Evolutionary conservation across 208 protist genomes (phyloP), one percentile per base, ranked within the genome.

Genomic region (Crithidia sp.): DNA sequence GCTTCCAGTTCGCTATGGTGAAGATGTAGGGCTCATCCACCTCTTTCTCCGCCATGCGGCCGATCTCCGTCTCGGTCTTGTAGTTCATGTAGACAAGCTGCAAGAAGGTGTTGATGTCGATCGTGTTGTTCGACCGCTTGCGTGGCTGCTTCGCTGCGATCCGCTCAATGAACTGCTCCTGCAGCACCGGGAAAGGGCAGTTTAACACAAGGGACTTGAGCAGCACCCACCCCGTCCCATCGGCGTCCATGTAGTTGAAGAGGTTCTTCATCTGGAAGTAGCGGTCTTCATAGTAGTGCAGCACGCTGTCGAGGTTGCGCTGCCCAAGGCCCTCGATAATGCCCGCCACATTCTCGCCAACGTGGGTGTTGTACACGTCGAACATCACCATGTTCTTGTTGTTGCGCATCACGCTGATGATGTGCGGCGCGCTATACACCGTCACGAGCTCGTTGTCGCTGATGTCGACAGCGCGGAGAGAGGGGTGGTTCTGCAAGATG

Each of bases 21-120:
- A 92, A 89, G 14, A 85, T 40, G 71, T 95, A 95, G 16, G 83
- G 71, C 67, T 69, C 74, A 66, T 95, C 89, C 41, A 86, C 57
- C 28, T 76, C 75, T 50, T 80, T 71, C 14, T 72, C 57, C 41
- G 69, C 70, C 45, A 73, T 82, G 4, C 78, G 53, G n/a, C 72
- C 83, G 67, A 93, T 93, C 52, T 95, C 88, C 14, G 74, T 66
- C 47, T 92, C 84, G 16, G 90, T 90, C 74, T 95, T 95, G 84
- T 95, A 95, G 79, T 93, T 93, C 82, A 86, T 87, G 79, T 95
- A 95, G 7, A 93, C 76, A 16, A 95, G 82, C 68, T 91, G 77
- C 57, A 95, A 67, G 70, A 93, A 95, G 4, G 90, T 91, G 81
- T 95, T 93, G 71, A 89, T 82, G 68, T 71, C 77, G 60, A 95